Conservation (phyloP, 768 basidiomycete genomes). For the Hygrophoropsis aurantiaca region DNA sequence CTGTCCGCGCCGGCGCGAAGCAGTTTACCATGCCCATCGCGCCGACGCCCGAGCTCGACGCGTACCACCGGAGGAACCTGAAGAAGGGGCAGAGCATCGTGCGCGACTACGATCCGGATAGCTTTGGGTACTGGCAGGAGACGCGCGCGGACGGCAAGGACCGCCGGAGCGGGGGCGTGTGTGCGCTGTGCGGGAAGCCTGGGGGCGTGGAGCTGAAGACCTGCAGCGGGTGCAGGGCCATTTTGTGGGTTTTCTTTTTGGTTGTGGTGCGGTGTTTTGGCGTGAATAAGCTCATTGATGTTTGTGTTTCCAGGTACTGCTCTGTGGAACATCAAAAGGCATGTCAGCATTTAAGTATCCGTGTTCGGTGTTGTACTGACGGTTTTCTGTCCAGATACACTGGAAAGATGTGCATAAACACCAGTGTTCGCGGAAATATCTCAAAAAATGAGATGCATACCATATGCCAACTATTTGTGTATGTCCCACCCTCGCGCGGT, state of each 20-base stretch:
- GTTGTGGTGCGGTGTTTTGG: constrained; percentile 9
- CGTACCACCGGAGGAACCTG: constrained; percentile 3
- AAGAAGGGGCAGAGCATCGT: constrained; percentile 6
- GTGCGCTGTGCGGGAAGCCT: constrained; percentile 30
- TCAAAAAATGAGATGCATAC: constrained; percentile 6
- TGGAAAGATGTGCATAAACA: constrained; percentile 22
- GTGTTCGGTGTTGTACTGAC: constrained; percentile 2
- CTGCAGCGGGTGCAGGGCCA: constrained; percentile 25
- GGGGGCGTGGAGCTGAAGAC: constrained; percentile 22
- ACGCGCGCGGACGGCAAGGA: constrained; percentile 22
- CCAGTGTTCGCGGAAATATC: constrained; percentile 11
- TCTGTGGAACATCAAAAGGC: constrained; percentile 17
- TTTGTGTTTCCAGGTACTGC: constrained; percentile 12
- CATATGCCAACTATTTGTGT: too few species aligned
- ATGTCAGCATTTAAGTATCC: constrained; percentile 2
- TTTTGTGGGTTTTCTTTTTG: constrained; percentile 13
- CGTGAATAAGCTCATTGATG: neutral
- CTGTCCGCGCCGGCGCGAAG: constrained; percentile 27
- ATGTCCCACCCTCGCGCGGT: too few species aligned
- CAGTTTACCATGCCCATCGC: constrained; percentile 23
- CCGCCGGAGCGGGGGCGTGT: constrained; percentile 21
- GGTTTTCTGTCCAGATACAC: constrained; percentile 11
- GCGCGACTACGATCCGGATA: constrained; percentile 16
- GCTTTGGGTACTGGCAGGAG: constrained; percentile 25
- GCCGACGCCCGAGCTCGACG: too few species aligned